phyloP scores from a whole-genome alignment of 1,284 basidiomycete genomes.

The Naganishia liquefaciens region DNA sequence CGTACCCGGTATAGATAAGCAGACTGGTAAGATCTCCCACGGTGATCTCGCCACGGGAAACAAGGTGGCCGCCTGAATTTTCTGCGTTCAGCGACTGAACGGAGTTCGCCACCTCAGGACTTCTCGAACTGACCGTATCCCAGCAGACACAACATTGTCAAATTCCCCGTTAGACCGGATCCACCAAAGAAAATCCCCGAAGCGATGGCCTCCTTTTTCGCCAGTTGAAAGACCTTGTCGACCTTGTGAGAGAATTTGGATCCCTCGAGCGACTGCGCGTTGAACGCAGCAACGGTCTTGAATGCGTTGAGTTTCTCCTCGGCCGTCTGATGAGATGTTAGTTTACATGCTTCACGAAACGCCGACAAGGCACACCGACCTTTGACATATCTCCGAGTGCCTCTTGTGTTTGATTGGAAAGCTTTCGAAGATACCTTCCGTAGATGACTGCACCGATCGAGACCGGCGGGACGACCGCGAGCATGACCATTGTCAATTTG shows the following conservation, averaged over 20 bases:
- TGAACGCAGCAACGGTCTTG: slow-evolving; percentile 89
- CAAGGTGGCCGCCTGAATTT: slow-evolving; percentile 76
- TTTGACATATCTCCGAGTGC: slow-evolving; percentile 94
- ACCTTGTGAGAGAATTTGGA: slow-evolving; percentile 61
- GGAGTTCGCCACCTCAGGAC: not conserved
- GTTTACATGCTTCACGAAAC: slow-evolving; percentile 33
- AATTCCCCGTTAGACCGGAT: slow-evolving; percentile 92
- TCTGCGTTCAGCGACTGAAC: too few species aligned
- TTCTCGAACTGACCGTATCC: slow-evolving; percentile 73
- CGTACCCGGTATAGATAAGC: slow-evolving; percentile 87
- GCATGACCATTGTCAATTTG: slow-evolving; percentile 86
- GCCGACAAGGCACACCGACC: slow-evolving; percentile 49
- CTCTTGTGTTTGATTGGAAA: slow-evolving; percentile 90
- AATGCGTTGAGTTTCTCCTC: slow-evolving; percentile 91
- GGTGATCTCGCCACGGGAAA: slow-evolving; percentile 80
- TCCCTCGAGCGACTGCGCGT: slow-evolving; percentile 70
- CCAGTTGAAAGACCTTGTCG: slow-evolving; percentile 69
- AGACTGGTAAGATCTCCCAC: slow-evolving; percentile 89
- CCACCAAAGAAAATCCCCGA: slow-evolving; percentile 90
- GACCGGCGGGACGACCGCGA: slow-evolving; percentile 90
- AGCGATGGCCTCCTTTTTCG: slow-evolving; percentile 84
- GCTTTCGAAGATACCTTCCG: slow-evolving; percentile 86
- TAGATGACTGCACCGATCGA: slow-evolving; percentile 96
- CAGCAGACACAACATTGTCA: slow-evolving; percentile 82
- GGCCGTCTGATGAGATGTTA: slow-evolving; percentile 60